Base-by-base conservation (phyloP, 2,329 filamentous ascomycete genomes). In the Aspergillus sp. region DNA sequence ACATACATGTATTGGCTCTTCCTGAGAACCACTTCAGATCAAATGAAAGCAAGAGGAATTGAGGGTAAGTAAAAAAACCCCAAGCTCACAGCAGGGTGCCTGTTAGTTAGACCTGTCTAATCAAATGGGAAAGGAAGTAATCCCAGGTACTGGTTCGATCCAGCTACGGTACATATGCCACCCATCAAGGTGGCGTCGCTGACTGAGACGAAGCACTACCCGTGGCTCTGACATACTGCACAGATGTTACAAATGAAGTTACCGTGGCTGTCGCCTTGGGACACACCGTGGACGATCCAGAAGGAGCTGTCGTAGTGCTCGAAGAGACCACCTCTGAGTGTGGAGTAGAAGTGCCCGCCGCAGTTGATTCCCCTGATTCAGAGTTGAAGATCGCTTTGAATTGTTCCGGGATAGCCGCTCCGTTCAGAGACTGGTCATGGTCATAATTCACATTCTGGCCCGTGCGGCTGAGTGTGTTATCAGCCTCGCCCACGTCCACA, bases 351-450 rank as follows among this genome's bases (percentile, higher is more conserved):
- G 21, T 23, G 8, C 4, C 45, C 15, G 4, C 45, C 15, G 4
- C 37, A 0, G 50, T 47, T 35, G 45, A 43, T 1, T 24, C 37
- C 17, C 15, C 46, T n/a, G 45, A 24, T 23, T 24, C 11, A 9
- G 51, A 41, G 15, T 53, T 59, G 35, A 65, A 61, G 4, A 78
- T 64, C 23, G 75, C 64, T n/a, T 64, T 62, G 50, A 79, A 68
- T 57, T 78, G 70, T 17, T 68, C 66, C 12, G 73, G 68, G 35
- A 78, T 73, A 2, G 77, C 72, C 17, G 76, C 76, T 15, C 64
- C 66, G 56, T 76, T 70, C 35, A 77, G 61, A 44, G 72, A 64
- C 58, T 79, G 76, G 15, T 65, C 70, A 12, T 64, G 43, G 17
- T 61, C 62, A 63, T 73, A 77, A 12, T 58, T 64, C 8, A 55